Percentiles rank a stretch among this genome's conserved stretches.
Evolutionary conservation across 2,329 filamentous ascomycete species (phyloP).

Genomic region (Fusarium phyllophilum): DNA sequence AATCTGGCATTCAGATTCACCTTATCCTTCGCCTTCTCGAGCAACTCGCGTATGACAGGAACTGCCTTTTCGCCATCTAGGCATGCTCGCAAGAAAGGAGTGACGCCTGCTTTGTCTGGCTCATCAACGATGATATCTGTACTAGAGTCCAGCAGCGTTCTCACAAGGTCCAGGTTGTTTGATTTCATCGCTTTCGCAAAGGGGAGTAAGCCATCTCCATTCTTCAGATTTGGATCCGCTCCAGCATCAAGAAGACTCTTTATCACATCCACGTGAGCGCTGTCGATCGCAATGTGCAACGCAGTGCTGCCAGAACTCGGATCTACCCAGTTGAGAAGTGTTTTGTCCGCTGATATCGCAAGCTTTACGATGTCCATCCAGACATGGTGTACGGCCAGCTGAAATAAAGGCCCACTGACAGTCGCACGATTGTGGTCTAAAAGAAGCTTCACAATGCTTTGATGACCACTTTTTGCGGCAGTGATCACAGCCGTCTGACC

Average conservation of each 20-base stretch:
- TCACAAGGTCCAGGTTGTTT: fast-evolving
- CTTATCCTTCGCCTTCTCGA: not conserved
- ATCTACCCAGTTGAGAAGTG: not conserved
- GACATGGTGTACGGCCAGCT: fast-evolving
- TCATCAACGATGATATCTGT: fast-evolving
- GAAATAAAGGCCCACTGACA: not conserved
- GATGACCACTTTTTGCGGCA: not conserved
- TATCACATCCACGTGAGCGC: not conserved
- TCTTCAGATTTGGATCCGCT: not conserved
- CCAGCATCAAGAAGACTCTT: not conserved
- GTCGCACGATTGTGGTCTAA: not conserved
- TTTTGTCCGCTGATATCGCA: not conserved
- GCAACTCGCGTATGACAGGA: not conserved
- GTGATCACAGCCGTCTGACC: not conserved
- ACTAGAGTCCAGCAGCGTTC: not conserved
- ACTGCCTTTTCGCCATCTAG: not conserved
- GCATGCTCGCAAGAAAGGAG: not conserved
- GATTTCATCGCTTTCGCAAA: not conserved
- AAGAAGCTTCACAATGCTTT: not conserved
- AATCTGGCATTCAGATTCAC: not conserved
- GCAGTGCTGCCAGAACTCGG: not conserved
- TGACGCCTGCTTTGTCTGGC: not conserved
- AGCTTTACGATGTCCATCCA: not conserved
- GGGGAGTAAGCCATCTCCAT: not conserved
- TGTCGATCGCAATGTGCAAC: not conserved